Conservation (phyloP, 2,329 filamentous ascomycete genomes). For the Colletotrichum karsti region DNA sequence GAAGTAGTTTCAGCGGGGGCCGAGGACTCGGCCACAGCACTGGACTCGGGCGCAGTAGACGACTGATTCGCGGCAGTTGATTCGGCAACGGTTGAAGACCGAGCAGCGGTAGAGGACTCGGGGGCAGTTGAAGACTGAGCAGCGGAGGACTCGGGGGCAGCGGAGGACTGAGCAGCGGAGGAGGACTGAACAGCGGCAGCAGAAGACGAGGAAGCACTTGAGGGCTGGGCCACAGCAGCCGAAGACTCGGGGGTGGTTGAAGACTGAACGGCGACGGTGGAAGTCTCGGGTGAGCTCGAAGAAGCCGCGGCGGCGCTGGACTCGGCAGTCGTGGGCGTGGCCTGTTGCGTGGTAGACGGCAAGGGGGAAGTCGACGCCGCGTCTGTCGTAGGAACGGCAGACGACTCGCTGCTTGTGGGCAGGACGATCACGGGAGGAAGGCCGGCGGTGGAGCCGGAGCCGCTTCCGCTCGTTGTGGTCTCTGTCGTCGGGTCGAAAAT, state of each 20-base stretch:
- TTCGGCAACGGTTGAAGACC: neutral
- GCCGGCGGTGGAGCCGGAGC: slow-evolving; percentile 14
- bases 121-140: neutral
- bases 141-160: neutral
- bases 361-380: neutral
- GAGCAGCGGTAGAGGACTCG: neutral
- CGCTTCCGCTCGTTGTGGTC: slow-evolving; percentile 23
- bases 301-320: neutral
- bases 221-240: neutral
- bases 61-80: neutral
- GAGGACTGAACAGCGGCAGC: neutral
- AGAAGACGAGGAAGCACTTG: neutral
- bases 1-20: neutral
- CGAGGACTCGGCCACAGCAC: neutral
- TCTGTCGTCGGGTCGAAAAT: slow-evolving; percentile 24
- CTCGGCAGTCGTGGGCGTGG: slow-evolving; percentile 22
- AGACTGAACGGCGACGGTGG: neutral
- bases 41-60: neutral
- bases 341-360: slow-evolving; percentile 9
- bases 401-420: slow-evolving; percentile 26
- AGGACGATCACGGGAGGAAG: slow-evolving; percentile 26
- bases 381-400: neutral
- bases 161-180: neutral
- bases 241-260: neutral
- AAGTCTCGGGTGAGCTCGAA: neutral